Evolutionary conservation across 202 grass and related monocot species (phyloP).

Genomic region (Bolboschoenoplectus hybrid): DNA sequence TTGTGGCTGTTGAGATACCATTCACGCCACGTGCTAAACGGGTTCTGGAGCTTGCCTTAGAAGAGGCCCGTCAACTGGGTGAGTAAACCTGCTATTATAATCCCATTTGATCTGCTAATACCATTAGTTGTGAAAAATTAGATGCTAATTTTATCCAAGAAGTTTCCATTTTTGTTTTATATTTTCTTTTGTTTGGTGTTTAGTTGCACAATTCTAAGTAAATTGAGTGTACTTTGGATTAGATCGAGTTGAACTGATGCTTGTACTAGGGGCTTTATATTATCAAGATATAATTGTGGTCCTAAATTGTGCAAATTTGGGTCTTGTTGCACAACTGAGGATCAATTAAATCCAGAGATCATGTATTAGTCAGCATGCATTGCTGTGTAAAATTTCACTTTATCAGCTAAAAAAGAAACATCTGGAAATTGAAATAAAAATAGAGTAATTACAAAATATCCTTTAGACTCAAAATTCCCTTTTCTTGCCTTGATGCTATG

Average conservation of each 20-base stretch:
- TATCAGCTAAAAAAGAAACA: background rate
- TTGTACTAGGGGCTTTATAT: background rate
- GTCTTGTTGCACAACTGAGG: constrained; percentile 3
- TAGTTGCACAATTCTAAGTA: background rate
- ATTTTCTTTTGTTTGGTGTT: background rate
- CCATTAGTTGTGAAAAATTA: background rate
- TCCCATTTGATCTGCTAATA: background rate
- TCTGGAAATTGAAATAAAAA: background rate
- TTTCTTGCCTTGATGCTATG: background rate
- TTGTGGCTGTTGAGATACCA: constrained; percentile 92
- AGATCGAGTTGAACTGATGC: background rate
- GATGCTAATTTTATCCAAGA: background rate
- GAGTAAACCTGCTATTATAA: constrained; percentile 16
- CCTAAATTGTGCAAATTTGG: constrained; percentile 18
- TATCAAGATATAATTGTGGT: background rate
- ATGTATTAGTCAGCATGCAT: background rate
- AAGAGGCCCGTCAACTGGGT: constrained; percentile 92
- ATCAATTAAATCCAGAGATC: background rate
- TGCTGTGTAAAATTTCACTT: background rate
- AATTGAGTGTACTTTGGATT: background rate
- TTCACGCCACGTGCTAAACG: constrained; percentile 85
- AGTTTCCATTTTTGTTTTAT: background rate
- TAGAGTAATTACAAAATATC: background rate
- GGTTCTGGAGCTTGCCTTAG: constrained; percentile 85
- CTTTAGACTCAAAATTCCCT: background rate